Evolutionary conservation across 2,329 filamentous ascomycete genomes (phyloP), one percentile per base, ranked within the genome.

Genomic region (Fusarium globosum): DNA sequence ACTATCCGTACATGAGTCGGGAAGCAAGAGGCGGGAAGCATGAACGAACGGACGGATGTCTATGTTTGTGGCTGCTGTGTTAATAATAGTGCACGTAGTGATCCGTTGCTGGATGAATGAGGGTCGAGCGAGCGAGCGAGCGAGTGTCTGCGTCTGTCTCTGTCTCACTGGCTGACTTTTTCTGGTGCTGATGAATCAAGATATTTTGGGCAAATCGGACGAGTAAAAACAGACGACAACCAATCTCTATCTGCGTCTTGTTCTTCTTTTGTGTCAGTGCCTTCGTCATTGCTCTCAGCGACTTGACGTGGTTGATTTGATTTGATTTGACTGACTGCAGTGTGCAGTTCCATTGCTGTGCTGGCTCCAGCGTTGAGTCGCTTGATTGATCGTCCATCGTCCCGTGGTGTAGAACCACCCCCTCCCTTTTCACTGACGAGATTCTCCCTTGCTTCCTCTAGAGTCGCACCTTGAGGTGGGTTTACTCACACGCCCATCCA

Each of bases 321-420:
- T 68, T 48, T 62, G 64, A 33, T 33, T 33, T 14, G 33, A 33
- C 33, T 33, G 56, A 65, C 63, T 65, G 63, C 61, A 65, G 65
- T 69, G 65, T 73, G 65, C 65, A 73, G 66, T 65, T 69, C 45
- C 59, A 69, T 69, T 73, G 71, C 71, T 73, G 66, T 61, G 71
- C 62, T 73, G 71, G 71, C 71, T 73, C 70, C 71, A 73, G 67
- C 71, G 61, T 73, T 61, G 71, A 72, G 69, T 71, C 70, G 70
- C 70, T 73, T 73, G 56, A 71, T 66, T 73, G 70, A 68, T 68
- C 65, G 65, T 64, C 71, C 66, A 67, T 68, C 65, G 65, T 64
- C 71, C 70, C 61, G 71, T 57, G 45, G 45, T 51, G 42, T 74
- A 69, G 42, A 42, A 12, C 38, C 71, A 73, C 67, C 71, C 71